Conservation (phyloP, 176 grass and related monocot species). For the Elaeis guineensis region DNA sequence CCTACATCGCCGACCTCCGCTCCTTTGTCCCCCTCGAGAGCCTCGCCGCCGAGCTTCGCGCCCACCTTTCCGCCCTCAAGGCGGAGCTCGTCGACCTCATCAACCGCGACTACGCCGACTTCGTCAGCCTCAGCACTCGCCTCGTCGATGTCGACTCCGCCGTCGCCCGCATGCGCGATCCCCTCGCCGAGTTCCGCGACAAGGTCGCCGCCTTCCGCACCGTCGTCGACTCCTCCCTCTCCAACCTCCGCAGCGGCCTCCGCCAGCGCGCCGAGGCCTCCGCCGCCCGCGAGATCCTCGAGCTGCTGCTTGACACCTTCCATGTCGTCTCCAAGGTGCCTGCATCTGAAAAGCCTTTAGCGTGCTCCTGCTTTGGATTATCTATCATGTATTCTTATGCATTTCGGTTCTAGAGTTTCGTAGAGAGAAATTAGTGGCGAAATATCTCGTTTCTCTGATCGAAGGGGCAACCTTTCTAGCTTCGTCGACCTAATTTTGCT, state of each 20-base stretch:
- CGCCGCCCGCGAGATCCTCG: slow-evolving; percentile 62
- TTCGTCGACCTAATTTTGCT: no score
- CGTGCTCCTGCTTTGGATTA: no score
- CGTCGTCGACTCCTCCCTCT: slow-evolving; percentile 23
- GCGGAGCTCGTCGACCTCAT: slow-evolving; percentile 92
- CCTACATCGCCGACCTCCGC: slow-evolving; percentile 81
- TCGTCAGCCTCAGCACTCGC: slow-evolving; percentile 75
- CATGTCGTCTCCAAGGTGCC: slow-evolving; percentile 95
- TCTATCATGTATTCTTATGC: no score
- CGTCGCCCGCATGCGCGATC: slow-evolving; percentile 52
- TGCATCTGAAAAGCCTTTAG: not conserved
- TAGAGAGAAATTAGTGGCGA: no score
- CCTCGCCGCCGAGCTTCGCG: slow-evolving; percentile 73
- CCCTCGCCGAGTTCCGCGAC: slow-evolving; percentile 62
- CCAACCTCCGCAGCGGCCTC: slow-evolving; percentile 51
- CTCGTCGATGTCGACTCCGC: slow-evolving; percentile 78
- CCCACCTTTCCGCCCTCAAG: slow-evolving; percentile 69
- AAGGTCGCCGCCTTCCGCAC: slow-evolving; percentile 72
- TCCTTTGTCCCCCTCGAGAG: slow-evolving; percentile 92
- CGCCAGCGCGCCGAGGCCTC: slow-evolving; percentile 52
- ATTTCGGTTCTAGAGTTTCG: no score
- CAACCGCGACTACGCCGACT: slow-evolving; percentile 94
- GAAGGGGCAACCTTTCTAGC: no score
- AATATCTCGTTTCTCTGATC: no score
- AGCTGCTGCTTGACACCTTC: slow-evolving; percentile 90